Base-by-base conservation (phyloP, 2,329 filamentous ascomycete genomes). In the Penicillium sp. region DNA sequence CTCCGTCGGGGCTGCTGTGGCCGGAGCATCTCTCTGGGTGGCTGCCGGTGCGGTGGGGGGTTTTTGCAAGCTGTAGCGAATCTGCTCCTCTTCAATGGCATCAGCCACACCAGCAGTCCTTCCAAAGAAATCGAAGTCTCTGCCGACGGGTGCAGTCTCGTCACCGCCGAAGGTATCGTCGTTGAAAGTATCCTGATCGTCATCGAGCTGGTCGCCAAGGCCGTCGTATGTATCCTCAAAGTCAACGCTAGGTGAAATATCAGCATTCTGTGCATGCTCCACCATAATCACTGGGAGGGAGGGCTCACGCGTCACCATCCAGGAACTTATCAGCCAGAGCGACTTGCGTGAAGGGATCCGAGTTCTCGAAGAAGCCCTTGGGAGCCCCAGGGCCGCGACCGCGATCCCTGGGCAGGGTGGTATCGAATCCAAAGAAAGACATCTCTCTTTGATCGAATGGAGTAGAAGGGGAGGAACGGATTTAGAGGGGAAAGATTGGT, bases 181-280 rank as follows among this genome's bases (percentile, higher is more conserved):
- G 71, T 98, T 98, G 78, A 96, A 89, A 44, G 81, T 89, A 76
- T 98, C 93, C 64, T 92, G 88, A 18, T 88, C 86, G 68, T 98
- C 92, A 63, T 95, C 86, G 31, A 98, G 84, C 69, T 88, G 84
- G 66, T 95, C 88, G 49, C 90, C 93, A 35, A 98, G 78, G 15
- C 92, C 92, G 71, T 98, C 93, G 68, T 97, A 97, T 32, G 92
- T 97, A 67, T 98, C 90, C 63, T 98, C 93, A 61, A 97, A 98
- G 63, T 97, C 88, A 63, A 88, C 81, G 47, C 83, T 87, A 60
- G 4, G 35, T 18, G 39, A 3, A 42, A 15, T 10, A 46, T 51
- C 40, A 53, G 42, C 23, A 24, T 12, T 10, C 42, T 23, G 12
- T 32, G n/a, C 15, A 25, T 27, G 42, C 45, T 15, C 15, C 12